Conservation (phyloP, 106 monocot genomes). For the Xerophyta viscosa region DNA sequence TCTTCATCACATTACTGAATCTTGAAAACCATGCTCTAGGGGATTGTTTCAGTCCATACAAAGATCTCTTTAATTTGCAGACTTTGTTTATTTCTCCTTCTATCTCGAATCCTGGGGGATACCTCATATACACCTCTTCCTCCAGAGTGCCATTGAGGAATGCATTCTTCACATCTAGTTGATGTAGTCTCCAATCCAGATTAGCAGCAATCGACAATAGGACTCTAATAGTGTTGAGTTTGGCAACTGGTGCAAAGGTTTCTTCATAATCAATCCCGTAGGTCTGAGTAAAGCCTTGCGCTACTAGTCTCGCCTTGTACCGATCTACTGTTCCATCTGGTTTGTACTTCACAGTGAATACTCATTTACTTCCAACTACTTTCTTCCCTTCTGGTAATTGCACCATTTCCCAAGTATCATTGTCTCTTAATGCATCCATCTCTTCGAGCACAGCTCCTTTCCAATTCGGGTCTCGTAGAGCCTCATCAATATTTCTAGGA, state of each 20-base stretch:
- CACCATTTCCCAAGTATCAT: background rate
- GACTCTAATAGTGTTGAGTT: slow-evolving; percentile 1
- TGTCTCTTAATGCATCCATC: background rate
- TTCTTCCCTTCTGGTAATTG: background rate
- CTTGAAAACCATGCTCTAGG: slow-evolving; percentile 13
- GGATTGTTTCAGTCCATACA: slow-evolving; percentile 26
- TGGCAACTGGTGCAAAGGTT: too few species aligned
- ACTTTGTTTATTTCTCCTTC: background rate
- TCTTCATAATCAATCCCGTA: slow-evolving; percentile 7
- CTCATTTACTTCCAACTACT: background rate
- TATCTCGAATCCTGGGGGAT: slow-evolving; percentile 9
- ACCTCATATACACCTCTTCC: slow-evolving; percentile 16
- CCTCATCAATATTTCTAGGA: too few species aligned
- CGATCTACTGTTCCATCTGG: too few species aligned
- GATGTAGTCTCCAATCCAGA: background rate
- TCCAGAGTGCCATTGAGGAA: slow-evolving; percentile 1
- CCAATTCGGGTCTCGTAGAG: background rate
- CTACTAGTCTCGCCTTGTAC: slow-evolving; percentile 4
- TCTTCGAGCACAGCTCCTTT: background rate
- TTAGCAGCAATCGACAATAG: slow-evolving; percentile 5
- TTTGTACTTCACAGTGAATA: too few species aligned
- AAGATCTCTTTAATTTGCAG: slow-evolving; percentile 9
- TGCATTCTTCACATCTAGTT: slow-evolving; percentile 12
- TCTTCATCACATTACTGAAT: slow-evolving; percentile 3
- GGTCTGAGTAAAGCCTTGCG: background rate